Evolutionary conservation across 2,329 filamentous ascomycete species (phyloP), one percentile per base, ranked within the genome.

Genomic region (Ophiostoma sp.): DNA sequence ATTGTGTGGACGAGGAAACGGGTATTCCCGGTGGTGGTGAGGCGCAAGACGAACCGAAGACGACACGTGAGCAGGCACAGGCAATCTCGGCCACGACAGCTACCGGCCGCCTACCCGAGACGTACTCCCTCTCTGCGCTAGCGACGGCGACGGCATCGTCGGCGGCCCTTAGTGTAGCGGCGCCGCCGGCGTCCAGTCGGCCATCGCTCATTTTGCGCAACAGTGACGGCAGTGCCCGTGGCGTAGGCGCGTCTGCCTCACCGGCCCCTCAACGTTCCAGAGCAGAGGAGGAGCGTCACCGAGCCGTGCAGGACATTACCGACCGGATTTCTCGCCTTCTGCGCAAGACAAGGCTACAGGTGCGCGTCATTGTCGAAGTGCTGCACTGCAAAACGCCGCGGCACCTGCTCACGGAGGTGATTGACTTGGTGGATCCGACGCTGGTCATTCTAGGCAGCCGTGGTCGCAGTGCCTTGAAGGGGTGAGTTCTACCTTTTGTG

Each of bases 351-450:
- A 90, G 93, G 76, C 85, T 99, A 74, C 95, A 99, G 81, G 95
- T 98, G 68, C 90, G 94, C 73, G 93, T 98, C 66, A 94, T 97
- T 69, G 92, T 99, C 45, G 96, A 99, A 82, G 95, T 98, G 36
- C 92, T 99, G 77, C 96, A 98, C 83, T 98, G 96, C 90, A 98
- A 98, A 86, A 98, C 93, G 79, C 94, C 96, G 3, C 95, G 96
- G 81, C 95, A 98, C 81, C 88, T 98, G 84, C 94, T 99, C 76
- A 97, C 94, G 0, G 96, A 98, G 84, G 94, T 98, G 83, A 98
- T 99, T 82, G 96, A 99, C 81, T 89, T 93, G 76, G 88, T 98
- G 70, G 93, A 92, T 76, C 96, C 96, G 4, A 98, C 95, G 0
- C 85, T 99, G 74, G 95, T 98, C 25, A 94, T 99, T 77, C 89